These are phyloP conservation scores for Capsicum pubescens DNA, from an alignment of 257 asterid species.

Conservation along the genomic window DNA sequence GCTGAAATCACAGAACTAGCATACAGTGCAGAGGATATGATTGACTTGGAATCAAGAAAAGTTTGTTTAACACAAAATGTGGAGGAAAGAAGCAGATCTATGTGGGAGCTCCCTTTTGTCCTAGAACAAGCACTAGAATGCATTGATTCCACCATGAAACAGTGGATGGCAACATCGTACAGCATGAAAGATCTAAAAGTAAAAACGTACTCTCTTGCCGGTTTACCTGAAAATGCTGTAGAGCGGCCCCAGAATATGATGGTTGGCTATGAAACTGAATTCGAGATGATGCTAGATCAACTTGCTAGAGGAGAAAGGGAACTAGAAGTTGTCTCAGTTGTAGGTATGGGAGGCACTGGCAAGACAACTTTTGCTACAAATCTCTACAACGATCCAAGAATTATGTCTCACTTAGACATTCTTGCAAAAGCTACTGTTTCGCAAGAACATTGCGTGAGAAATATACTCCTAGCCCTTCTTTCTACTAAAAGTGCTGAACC, in stretches of 20 bases:
- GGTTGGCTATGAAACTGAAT: slow-evolving; percentile 1
- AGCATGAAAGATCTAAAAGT: neutral
- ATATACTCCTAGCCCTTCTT: too few species aligned
- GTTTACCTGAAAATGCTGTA: neutral
- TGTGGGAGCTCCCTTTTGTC: neutral
- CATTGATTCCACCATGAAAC: neutral
- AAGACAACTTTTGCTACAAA: slow-evolving; percentile 31
- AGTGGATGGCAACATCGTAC: neutral
- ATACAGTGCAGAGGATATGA: too few species aligned
- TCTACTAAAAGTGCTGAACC: too few species aligned
- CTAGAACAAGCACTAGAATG: neutral
- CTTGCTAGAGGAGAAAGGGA: neutral
- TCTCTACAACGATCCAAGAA: neutral
- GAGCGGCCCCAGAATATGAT: neutral
- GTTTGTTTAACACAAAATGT: neutral
- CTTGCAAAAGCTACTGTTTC: slow-evolving; percentile 32
- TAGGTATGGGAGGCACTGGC: slow-evolving; percentile 34
- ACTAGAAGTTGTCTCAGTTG: slow-evolving; percentile 20
- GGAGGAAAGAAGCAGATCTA: neutral
- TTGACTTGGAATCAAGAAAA: neutral
- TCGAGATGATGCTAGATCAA: neutral
- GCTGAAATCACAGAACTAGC: too few species aligned
- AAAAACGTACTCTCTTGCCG: neutral
- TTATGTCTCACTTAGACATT: slow-evolving; percentile 14
- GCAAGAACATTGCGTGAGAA: neutral